Evolutionary conservation across 192 early-diverging fungal genomes (phyloP), one percentile per base, ranked within the genome.

Genomic region (Paraglomus brasilianum): DNA sequence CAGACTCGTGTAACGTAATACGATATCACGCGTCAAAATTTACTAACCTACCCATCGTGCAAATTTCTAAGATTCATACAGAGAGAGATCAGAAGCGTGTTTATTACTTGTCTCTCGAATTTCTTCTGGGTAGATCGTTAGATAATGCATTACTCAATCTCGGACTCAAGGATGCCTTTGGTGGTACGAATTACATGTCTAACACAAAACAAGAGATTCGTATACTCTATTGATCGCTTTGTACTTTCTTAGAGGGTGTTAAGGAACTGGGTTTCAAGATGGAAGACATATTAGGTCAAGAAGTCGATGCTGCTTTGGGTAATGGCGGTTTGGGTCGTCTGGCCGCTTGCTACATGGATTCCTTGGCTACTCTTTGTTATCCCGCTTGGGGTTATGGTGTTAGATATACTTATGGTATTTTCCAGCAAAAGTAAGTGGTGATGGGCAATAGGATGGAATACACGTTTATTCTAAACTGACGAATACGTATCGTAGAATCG

Each of bases 311-410:
- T 8, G 97, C 94, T 4, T 87, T 98, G 41, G 97, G 97, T 44
- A 98, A 98, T 74, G 97, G 97, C 70, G 97, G 97, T 74, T 82
- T 98, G 8, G 97, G 95, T 58, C 92, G 96, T 42, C 82, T 98
- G 59, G 97, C 97, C 1, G 97, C 97, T 47, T 98, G 97, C 77
- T 98, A 95, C 70, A 94, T 98, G 88, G 92, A 97, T 78, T 96
- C 95, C 40, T 75, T 98, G 75, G 95, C 97, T 39, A 93, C 93
- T 61, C 77, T 92, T 21, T 90, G 98, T 77, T 94, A 93, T 67
- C 95, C 97, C 21, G 94, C 89, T 39, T 95, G 95, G 93, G 93
- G 97, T 67, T 98, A 98, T 66, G 97, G 97, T 53, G 89, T 98
- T 66, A 88, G 97, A 43, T 98, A 97, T 84, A 92, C 88, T 60